These are phyloP conservation scores for Boletus semigastroideus DNA, from an alignment of 1,284 basidiomycete species.

Conservation along the genomic window DNA sequence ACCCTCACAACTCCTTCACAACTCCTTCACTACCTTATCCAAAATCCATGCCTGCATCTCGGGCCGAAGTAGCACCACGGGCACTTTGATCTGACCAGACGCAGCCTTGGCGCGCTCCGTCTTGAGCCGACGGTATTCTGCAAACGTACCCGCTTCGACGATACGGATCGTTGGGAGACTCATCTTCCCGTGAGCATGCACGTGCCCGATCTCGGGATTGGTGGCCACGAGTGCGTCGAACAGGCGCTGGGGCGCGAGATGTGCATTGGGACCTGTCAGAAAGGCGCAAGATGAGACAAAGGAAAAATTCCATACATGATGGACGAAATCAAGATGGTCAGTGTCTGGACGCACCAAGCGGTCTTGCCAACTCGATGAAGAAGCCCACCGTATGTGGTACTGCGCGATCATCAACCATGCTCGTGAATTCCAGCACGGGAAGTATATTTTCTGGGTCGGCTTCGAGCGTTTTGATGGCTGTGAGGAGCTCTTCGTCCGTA, in stretches of 20 bases:
- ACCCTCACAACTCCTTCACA: background rate
- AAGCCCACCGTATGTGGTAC: slow-evolving; percentile 13
- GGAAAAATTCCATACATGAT: no score
- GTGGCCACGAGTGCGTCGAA: slow-evolving; percentile 13
- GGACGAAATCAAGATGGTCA: background rate
- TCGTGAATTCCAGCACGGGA: slow-evolving; percentile 15
- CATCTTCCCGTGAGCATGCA: background rate
- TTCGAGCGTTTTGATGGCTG: background rate
- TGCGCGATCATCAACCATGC: slow-evolving; percentile 13
- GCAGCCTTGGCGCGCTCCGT: background rate
- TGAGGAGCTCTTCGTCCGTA: slow-evolving; percentile 9
- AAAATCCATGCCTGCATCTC: slow-evolving; percentile 12
- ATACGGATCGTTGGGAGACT: slow-evolving; percentile 17
- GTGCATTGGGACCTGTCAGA: slow-evolving; percentile 5
- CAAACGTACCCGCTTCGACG: slow-evolving; percentile 17
- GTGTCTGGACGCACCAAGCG: slow-evolving; percentile 5
- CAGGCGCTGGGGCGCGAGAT: slow-evolving; percentile 1
- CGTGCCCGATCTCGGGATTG: slow-evolving; percentile 2
- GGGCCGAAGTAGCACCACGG: slow-evolving; percentile 9
- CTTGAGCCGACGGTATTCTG: slow-evolving; percentile 11
- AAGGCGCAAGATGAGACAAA: background rate
- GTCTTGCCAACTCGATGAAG: slow-evolving; percentile 11
- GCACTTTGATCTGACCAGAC: slow-evolving; percentile 21
- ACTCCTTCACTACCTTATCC: slow-evolving; percentile 11
- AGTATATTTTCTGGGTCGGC: background rate